Evolutionary conservation across 306 rosid genomes (phyloP), one percentile per base, ranked within the genome.

Genomic region (Medicago lupulina): DNA sequence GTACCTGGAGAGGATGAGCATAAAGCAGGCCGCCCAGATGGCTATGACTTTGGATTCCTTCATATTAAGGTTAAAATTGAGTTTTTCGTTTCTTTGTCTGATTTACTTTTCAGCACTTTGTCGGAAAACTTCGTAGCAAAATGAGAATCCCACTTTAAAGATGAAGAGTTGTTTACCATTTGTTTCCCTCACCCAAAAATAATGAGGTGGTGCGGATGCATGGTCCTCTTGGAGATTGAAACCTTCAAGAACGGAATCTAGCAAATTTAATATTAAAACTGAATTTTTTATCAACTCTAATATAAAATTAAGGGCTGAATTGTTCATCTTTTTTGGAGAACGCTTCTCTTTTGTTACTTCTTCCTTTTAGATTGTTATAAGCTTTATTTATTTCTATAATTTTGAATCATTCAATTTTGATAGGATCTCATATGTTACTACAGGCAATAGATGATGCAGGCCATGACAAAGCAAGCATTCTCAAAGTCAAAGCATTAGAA

Each of bases 401-500:
- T 51, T 70, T 65, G 54, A 14, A 53, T 55, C 38, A 76, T 75
- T 57, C 8, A 54, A 31, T 64, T 63, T 41, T 11, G 71, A 81
- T 43, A 46, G 12, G 54, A 9, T 46, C 67, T 78, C 50, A 17
- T 49, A 61, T 86, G 78, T 65, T 76, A 40, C 73, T 85, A 84
- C 86, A 95, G 99, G 97, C 97, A 73, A 92, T 95, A 67, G 97
- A 95, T 73, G 99, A 95, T 79, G 99, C 97, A 15, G 99, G 99
- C 3, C 97, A 95, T 2, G 99, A 95, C 80, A 95, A 90, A 84
- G 96, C 93, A 21, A 90, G 87, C 54, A 28, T 92, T 70, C 91
- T 90, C 83, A 95, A 95, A 81, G 91, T 92, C 40, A 90, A 87
- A 84, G 97, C 76, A 71, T 77, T 92, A 77, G 97, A 92, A 83